phyloP scores from a whole-genome alignment of 1,284 basidiomycete species.

The Microbotryum violaceum region DNA sequence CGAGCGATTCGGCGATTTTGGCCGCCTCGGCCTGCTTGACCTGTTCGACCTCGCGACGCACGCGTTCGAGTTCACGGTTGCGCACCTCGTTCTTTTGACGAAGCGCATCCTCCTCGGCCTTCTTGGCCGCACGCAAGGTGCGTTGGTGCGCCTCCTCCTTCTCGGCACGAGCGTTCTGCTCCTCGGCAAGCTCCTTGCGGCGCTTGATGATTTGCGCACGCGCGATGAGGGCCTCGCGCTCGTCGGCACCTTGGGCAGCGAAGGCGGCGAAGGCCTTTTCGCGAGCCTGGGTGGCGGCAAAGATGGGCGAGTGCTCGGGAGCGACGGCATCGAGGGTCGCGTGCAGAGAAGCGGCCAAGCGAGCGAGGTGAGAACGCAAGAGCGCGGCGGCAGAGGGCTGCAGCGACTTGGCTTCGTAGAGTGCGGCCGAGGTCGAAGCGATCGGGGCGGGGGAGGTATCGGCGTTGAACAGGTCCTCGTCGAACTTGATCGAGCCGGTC shows the following conservation, averaged over 20 bases:
- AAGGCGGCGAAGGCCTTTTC: slow-evolving; percentile 47
- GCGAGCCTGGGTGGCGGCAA: slow-evolving; percentile 52
- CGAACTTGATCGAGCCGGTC: slow-evolving; percentile 74
- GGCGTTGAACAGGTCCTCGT: slow-evolving; percentile 53
- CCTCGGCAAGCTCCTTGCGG: slow-evolving; percentile 77
- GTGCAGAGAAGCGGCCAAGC: slow-evolving; percentile 65
- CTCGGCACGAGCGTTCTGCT: slow-evolving; percentile 77
- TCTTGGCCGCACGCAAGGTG: slow-evolving; percentile 61
- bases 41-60: slow-evolving; percentile 71
- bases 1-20: slow-evolving; percentile 79
- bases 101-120: slow-evolving; percentile 66
- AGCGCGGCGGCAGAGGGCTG: slow-evolving; percentile 64
- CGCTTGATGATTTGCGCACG: slow-evolving; percentile 76
- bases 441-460: slow-evolving; percentile 46
- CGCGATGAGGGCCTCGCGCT: slow-evolving; percentile 67
- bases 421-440: slow-evolving; percentile 33
- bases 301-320: slow-evolving; percentile 38
- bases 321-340: slow-evolving; percentile 53
- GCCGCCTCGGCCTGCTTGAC: slow-evolving; percentile 78
- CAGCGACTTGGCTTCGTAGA: slow-evolving; percentile 46
- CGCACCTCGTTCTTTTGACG: slow-evolving; percentile 61
- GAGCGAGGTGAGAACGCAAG: slow-evolving; percentile 65
- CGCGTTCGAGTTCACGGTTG: slow-evolving; percentile 67
- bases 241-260: slow-evolving; percentile 45
- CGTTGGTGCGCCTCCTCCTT: slow-evolving; percentile 78